A percentile compares a stretch with the other conserved stretches of the same genome.
Conservation (phyloP, 768 basidiomycete genomes). For the Hortiboletus campestris region DNA sequence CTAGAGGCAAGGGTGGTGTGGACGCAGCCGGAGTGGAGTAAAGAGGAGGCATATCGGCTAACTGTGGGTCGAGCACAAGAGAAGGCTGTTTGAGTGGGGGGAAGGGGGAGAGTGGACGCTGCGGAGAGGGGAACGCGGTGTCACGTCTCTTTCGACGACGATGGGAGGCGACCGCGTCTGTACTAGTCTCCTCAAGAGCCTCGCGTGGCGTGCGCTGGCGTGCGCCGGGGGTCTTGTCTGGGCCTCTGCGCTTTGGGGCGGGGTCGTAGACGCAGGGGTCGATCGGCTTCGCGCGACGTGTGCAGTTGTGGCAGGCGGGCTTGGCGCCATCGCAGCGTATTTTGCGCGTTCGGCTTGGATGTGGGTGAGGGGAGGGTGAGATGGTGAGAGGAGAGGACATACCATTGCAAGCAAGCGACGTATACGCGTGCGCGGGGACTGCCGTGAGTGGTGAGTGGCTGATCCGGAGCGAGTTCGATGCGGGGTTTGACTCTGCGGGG, state of each 20-base stretch:
- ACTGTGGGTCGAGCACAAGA: constrained; percentile 26
- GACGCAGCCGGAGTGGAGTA: constrained; percentile 1
- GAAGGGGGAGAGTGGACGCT: not conserved
- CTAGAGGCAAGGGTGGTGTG: not conserved
- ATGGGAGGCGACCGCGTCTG: constrained; percentile 24
- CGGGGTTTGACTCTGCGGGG: constrained; percentile 52
- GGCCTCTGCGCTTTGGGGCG: constrained; percentile 74
- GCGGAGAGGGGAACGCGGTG: not conserved
- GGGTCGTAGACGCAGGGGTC: constrained; percentile 65
- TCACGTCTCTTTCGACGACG: constrained; percentile 18
- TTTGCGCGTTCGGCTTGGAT: constrained; percentile 65
- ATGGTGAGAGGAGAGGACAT: constrained; percentile 11
- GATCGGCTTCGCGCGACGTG: constrained; percentile 44
- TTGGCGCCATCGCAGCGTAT: constrained; percentile 83
- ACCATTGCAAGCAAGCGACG: constrained; percentile 81
- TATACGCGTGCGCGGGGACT: constrained; percentile 72
- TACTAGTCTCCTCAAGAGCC: constrained; percentile 33
- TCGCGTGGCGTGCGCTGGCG: constrained; percentile 60
- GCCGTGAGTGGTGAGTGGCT: constrained; percentile 81
- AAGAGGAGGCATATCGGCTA: constrained; percentile 19
- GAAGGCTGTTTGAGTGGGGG: constrained; percentile 7
- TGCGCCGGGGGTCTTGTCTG: constrained; percentile 77
- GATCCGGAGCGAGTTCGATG: constrained; percentile 70
- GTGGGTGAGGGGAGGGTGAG: constrained; percentile 5
- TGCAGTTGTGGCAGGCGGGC: constrained; percentile 73